Base-by-base conservation (phyloP, 257 asterid species). In the Ballota nigra region DNA sequence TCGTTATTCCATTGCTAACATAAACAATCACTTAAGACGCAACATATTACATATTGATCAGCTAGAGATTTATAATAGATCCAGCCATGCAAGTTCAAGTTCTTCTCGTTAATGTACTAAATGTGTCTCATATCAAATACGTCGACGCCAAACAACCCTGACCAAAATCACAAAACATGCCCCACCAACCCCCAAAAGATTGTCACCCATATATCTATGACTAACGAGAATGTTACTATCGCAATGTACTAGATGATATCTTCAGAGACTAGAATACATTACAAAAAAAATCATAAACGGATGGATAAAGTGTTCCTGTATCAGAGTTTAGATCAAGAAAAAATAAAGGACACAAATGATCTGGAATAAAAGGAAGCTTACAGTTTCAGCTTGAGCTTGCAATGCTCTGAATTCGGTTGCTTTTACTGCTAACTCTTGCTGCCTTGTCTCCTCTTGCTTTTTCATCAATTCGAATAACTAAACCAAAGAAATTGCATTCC, bases 381-480 rank as follows among this genome's bases (percentile, higher is more conserved):
- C 99, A 43, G 85, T 71, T 86, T 95, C 98, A 68, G 90, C 86
- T 74, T 92, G 97, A 43, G 96, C 91, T 86, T 88, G 88, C 79
- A 82, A 8, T 57, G 98, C 96, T 84, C 86, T 95, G 81, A 84
- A 88, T 82, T 95, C 98, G 1, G 95, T 86, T 22, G 84, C 29
- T 81, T 82, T 89, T 8, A 88, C 83, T 13, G 85, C 57, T 69
- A 80, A 80, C 73, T 95, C 98, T 23, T 79, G 79, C 82, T 85
- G 98, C 79, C 75, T 95, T 0, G 98, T 89, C 60, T 95, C 96
- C 84, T 92, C 99, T 88, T 86, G 93, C 88, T 89, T 87, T 69
- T 83, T 85, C 43, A 88, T 73, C 71, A 86, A 63, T 75, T 95
- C 96, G 18, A 92, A 92, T n/a, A 70, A 79, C 98, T 95, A 69